Conservation (phyloP, 805 yeast species). For the Candida hispaniensis region DNA sequence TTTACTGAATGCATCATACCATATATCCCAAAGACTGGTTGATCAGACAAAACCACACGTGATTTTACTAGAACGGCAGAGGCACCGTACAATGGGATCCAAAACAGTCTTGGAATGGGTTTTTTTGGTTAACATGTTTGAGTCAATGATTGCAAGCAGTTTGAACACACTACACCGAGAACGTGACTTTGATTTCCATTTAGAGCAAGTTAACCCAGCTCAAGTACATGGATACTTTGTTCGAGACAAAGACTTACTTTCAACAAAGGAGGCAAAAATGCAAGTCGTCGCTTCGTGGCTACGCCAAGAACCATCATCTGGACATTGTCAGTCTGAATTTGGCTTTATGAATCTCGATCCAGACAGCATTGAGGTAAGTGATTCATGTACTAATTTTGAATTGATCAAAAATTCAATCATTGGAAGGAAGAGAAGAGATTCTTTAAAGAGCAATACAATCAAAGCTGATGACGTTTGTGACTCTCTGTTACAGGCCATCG, state of each 20-base stretch:
- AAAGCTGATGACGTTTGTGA: constrained; percentile 13
- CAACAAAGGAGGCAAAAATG: constrained; percentile 9
- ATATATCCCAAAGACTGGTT: constrained; percentile 2
- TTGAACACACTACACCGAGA: background rate
- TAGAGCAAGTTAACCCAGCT: constrained; percentile 3
- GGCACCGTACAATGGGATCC: constrained; percentile 7
- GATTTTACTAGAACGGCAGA: constrained; percentile 2
- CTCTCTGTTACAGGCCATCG: constrained; percentile 12
- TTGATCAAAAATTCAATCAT: constrained; percentile 4
- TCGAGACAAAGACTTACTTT: constrained; percentile 1
- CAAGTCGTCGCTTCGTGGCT: constrained; percentile 5
- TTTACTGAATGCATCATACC: constrained; percentile 4
- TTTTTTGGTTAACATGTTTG: constrained; percentile 14
- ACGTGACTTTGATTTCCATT: background rate
- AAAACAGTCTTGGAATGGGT: constrained; percentile 12
- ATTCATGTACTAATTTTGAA: too few species aligned
- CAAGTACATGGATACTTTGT: constrained; percentile 5
- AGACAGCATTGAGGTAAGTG: constrained; percentile 2
- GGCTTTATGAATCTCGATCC: background rate
- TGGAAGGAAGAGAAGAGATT: background rate
- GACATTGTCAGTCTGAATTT: background rate
- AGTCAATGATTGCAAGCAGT: constrained; percentile 6
- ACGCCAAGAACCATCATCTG: background rate
- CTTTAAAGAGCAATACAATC: background rate
- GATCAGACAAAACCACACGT: background rate